Evolutionary conservation across 2,329 filamentous ascomycete species (phyloP).

Genomic region (Claviceps cyperi): DNA sequence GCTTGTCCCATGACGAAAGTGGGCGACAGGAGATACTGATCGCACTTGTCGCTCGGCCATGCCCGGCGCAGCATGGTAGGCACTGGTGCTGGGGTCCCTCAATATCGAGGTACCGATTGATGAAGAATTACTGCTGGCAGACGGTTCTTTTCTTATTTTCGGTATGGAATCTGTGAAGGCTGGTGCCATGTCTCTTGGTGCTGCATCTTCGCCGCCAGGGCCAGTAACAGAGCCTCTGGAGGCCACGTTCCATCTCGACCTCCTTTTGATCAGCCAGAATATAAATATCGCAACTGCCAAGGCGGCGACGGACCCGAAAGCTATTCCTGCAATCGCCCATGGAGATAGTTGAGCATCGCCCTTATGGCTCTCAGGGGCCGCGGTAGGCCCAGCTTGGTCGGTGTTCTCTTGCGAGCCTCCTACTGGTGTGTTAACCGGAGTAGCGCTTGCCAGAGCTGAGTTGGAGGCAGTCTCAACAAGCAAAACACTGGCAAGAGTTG

Average conservation of each 20-base stretch:
- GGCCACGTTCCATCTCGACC: slow-evolving; percentile 11
- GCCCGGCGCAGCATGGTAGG: not conserved
- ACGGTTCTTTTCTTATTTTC: not conserved
- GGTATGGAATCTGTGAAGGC: not conserved
- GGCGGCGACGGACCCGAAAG: slow-evolving; percentile 32
- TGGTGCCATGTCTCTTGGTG: slow-evolving; percentile 10
- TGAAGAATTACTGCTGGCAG: slow-evolving; percentile 14
- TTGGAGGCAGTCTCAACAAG: not conserved
- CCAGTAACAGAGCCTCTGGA: slow-evolving; percentile 10
- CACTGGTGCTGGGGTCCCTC: not conserved
- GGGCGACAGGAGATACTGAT: not conserved
- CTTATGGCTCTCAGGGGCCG: not conserved
- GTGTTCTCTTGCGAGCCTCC: not conserved
- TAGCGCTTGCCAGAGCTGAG: not conserved
- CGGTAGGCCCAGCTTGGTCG: not conserved
- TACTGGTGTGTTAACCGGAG: not conserved
- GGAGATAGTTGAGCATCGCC: slow-evolving; percentile 7
- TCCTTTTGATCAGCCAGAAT: slow-evolving; percentile 34
- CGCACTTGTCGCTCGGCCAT: not conserved
- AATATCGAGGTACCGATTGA: slow-evolving; percentile 8
- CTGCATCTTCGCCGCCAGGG: slow-evolving; percentile 12
- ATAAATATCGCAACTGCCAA: slow-evolving; percentile 30
- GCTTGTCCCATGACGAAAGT: not conserved
- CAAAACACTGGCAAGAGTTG: not conserved
- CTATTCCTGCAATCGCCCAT: slow-evolving; percentile 33